Evolutionary conservation across 2,329 filamentous ascomycete genomes (phyloP).

Genomic region (Dactylonectria estremocensis): DNA sequence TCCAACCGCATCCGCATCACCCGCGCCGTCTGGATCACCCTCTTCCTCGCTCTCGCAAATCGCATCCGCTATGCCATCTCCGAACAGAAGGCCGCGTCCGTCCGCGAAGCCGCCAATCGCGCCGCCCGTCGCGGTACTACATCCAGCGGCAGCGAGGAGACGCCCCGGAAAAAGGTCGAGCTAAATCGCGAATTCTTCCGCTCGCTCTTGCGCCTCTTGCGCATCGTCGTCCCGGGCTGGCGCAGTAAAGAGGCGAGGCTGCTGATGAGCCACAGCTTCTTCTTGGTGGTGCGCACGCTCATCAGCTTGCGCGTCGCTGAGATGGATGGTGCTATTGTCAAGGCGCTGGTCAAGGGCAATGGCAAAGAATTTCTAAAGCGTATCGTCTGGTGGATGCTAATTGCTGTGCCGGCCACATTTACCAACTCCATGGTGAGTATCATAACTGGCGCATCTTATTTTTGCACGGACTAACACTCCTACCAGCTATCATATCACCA

Average conservation of each 20-base stretch:
- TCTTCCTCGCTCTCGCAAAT: slow-evolving; percentile 85
- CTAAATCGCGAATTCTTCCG: slow-evolving; percentile 87
- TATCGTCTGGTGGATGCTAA: slow-evolving; percentile 98
- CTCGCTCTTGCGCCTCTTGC: slow-evolving; percentile 82
- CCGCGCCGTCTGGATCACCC: slow-evolving; percentile 84
- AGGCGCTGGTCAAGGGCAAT: slow-evolving; percentile 90
- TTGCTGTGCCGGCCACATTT: slow-evolving; percentile 95
- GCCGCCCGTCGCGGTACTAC: slow-evolving; percentile 64
- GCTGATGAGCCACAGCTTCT: slow-evolving; percentile 92
- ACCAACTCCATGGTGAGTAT: slow-evolving; percentile 94
- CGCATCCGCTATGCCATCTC: slow-evolving; percentile 92
- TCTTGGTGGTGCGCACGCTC: slow-evolving; percentile 89
- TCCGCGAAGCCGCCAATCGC: slow-evolving; percentile 74
- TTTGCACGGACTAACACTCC: slow-evolving; percentile 25
- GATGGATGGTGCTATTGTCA: slow-evolving; percentile 94
- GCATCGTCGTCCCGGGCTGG: slow-evolving; percentile 93
- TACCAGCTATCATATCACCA: slow-evolving; percentile 94
- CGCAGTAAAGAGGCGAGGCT: slow-evolving; percentile 89
- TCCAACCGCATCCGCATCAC: slow-evolving; percentile 87
- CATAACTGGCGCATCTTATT: background rate
- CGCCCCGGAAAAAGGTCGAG: slow-evolving; percentile 84
- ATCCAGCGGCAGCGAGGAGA: slow-evolving; percentile 55
- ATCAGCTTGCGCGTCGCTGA: slow-evolving; percentile 97
- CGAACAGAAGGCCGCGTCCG: slow-evolving; percentile 90
- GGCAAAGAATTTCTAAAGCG: slow-evolving; percentile 91